Conservation (phyloP, 192 early-diverging fungal genomes). For the Coemansia sp. region DNA sequence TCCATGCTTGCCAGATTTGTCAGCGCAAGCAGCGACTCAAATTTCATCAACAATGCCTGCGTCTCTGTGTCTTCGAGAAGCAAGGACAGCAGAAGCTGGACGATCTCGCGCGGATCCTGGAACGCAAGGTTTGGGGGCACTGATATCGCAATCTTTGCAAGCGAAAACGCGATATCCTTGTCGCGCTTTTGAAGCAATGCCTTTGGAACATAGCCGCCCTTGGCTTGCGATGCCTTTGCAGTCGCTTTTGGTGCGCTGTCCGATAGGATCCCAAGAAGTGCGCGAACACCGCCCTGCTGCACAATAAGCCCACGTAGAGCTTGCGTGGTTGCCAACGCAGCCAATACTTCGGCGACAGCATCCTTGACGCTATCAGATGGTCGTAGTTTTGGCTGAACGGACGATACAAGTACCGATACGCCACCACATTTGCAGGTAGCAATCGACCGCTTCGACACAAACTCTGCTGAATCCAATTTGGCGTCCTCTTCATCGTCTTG, state of each 20-base stretch:
- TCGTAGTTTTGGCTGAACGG: slow-evolving; percentile 49
- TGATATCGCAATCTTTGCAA: slow-evolving; percentile 94
- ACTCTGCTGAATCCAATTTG: slow-evolving; percentile 12
- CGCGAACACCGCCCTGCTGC: slow-evolving; percentile 78
- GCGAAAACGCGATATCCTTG: slow-evolving; percentile 70
- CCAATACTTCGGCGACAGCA: slow-evolving; percentile 65
- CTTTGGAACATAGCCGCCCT: slow-evolving; percentile 28
- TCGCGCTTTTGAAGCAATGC: slow-evolving; percentile 36
- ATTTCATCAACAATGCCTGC: slow-evolving; percentile 67
- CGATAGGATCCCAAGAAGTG: slow-evolving; percentile 56
- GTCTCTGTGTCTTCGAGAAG: slow-evolving; percentile 49
- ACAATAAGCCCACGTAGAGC: slow-evolving; percentile 73
- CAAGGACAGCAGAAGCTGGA: slow-evolving; percentile 65
- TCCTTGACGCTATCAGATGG: slow-evolving; percentile 65
- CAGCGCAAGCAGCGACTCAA: slow-evolving; percentile 91
- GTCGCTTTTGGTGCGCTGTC: slow-evolving; percentile 28
- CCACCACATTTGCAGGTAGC: slow-evolving; percentile 62
- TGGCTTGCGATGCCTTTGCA: neutral
- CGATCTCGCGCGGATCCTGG: slow-evolving; percentile 68
- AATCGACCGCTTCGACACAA: slow-evolving; percentile 55
- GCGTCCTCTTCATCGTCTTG: slow-evolving; percentile 15
- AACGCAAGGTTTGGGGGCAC: slow-evolving; percentile 89
- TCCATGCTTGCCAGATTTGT: slow-evolving; percentile 84
- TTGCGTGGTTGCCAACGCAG: slow-evolving; percentile 73
- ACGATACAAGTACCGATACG: slow-evolving; percentile 22